Conservation (phyloP, 2,329 filamentous ascomycete genomes). For the Alternaria metachromatica region DNA sequence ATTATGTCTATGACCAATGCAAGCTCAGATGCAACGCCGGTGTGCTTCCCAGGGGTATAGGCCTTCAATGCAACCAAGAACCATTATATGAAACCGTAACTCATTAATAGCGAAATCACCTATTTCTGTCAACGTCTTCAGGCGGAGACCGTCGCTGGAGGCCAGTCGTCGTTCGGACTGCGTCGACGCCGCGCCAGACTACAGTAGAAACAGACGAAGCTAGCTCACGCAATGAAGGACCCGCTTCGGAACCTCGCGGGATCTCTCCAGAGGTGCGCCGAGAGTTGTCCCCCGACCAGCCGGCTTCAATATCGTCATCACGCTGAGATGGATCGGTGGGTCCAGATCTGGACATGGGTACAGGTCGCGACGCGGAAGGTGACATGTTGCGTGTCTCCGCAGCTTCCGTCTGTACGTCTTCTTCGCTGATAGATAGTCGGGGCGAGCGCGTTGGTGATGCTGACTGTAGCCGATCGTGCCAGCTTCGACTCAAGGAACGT, state of each 20-base stretch:
- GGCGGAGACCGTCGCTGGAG: constrained; percentile 37
- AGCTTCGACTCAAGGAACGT: constrained; percentile 48
- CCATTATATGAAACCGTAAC: constrained; percentile 7
- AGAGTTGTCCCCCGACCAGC: constrained; percentile 50
- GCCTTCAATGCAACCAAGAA: constrained; percentile 21
- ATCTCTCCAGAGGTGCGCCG: constrained; percentile 42
- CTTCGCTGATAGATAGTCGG: constrained; percentile 42
- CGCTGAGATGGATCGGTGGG: constrained; percentile 8
- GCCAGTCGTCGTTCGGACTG: constrained; percentile 38
- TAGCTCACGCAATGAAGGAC: constrained; percentile 38
- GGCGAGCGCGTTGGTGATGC: constrained; percentile 27
- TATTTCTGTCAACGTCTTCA: constrained; percentile 44
- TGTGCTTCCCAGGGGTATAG: constrained; percentile 23
- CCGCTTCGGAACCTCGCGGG: constrained; percentile 19
- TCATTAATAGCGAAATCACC: constrained; percentile 22
- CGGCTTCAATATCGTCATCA: constrained; percentile 42
- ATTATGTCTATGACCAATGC: neutral
- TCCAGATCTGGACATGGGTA: constrained; percentile 42
- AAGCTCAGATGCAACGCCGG: constrained; percentile 16
- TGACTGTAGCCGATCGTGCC: constrained; percentile 35
- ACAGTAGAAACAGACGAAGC: constrained; percentile 44
- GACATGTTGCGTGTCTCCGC: constrained; percentile 55
- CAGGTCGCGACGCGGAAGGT: constrained; percentile 59
- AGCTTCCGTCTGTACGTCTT: constrained; percentile 54
- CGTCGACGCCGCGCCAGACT: constrained; percentile 46